Evolutionary conservation across 108 stramenopile genomes (phyloP).

Genomic region (Fistulifera pelliculosa): DNA sequence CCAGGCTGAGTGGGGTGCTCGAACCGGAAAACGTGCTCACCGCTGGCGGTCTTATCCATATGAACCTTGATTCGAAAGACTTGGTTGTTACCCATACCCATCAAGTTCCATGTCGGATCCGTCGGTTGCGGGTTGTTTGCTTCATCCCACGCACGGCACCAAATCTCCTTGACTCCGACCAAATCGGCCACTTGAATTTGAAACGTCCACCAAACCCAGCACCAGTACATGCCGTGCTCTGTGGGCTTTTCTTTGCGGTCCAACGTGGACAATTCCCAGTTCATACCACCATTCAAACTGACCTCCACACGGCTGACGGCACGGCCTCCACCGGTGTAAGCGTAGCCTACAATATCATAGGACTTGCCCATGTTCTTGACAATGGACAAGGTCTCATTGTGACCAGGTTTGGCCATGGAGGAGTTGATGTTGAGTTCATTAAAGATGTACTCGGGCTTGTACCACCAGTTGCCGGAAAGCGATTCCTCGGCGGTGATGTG

Average conservation of each 20-base stretch:
- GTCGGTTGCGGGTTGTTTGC: slow-evolving; percentile 86
- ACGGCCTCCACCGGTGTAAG: slow-evolving; percentile 94
- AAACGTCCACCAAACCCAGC: slow-evolving; percentile 86
- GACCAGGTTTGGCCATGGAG: slow-evolving; percentile 84
- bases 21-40: slow-evolving; percentile 77
- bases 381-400: slow-evolving; percentile 83
- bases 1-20: slow-evolving; percentile 96
- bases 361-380: slow-evolving; percentile 44
- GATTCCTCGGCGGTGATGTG: slow-evolving; percentile 90
- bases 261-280: slow-evolving; percentile 72
- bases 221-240: slow-evolving; percentile 88
- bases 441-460: slow-evolving; percentile 96
- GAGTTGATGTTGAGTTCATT: slow-evolving; percentile 99
- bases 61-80: slow-evolving; percentile 89
- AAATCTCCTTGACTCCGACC: slow-evolving; percentile 82
- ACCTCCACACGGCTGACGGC: slow-evolving; percentile 88
- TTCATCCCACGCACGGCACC: slow-evolving; percentile 94
- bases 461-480: slow-evolving; percentile 91
- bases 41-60: slow-evolving; percentile 48
- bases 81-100: slow-evolving; percentile 99
- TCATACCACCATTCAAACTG: slow-evolving; percentile 74
- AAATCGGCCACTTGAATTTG: slow-evolving; percentile 65
- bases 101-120: slow-evolving; percentile 93
- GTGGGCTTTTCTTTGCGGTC: slow-evolving; percentile 75
- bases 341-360: slow-evolving; percentile 89